Percentiles rank a stretch among this genome's conserved stretches.
These are phyloP conservation scores for Brassica napus DNA, from an alignment of 345 rosid species.

Conservation along the genomic window Da-Ae NC_063448.1:37750501-37751000, in stretches of 20 bases:
- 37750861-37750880: slow-evolving; percentile 98
- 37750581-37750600: not conserved
- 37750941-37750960: slow-evolving; percentile 78
- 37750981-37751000: slow-evolving; percentile 90
- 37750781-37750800: slow-evolving; percentile 71
- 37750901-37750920: slow-evolving; percentile 66
- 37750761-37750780: slow-evolving; percentile 55
- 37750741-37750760: slow-evolving; percentile 65
- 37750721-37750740: slow-evolving; percentile 95
- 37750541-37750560: slow-evolving; percentile 75
- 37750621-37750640: not conserved
- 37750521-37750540: slow-evolving; percentile 54
- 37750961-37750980: slow-evolving; percentile 78
- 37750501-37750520: slow-evolving; percentile 43
- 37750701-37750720: slow-evolving; percentile 40
- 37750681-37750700: slow-evolving; percentile 2
- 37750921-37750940: slow-evolving; percentile 89
- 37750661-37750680: slow-evolving; percentile 11
- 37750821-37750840: slow-evolving; percentile 90
- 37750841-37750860: slow-evolving; percentile 96
- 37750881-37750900: slow-evolving; percentile 97
- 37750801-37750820: slow-evolving; percentile 78
- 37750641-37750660: slow-evolving; percentile 4
- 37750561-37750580: slow-evolving; percentile 1
- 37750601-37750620: not conserved